phyloP scores from a whole-genome alignment of 106 monocot genomes.

The Alisma plantagoaquatica region DNA sequence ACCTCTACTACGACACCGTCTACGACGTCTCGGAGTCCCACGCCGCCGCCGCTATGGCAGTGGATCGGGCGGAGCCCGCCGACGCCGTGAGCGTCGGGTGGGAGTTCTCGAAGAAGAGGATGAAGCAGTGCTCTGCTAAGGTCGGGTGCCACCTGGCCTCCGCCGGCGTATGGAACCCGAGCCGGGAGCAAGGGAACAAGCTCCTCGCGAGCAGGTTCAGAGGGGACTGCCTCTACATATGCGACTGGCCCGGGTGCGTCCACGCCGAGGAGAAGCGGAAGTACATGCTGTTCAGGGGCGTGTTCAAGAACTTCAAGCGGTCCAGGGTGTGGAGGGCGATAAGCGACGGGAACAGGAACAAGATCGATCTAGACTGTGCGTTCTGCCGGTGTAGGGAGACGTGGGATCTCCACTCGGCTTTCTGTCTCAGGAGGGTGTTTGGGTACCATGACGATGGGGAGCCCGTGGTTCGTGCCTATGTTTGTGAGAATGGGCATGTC shows the following conservation, averaged over 20 bases:
- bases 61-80: not conserved
- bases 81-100: not conserved
- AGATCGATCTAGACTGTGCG: conserved; percentile 50
- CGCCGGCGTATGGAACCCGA: conserved; percentile 47
- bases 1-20: conserved; percentile 77
- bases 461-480: conserved; percentile 79
- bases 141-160: conserved; percentile 41
- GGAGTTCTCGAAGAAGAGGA: conserved; percentile 15
- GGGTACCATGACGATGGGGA: conserved; percentile 97
- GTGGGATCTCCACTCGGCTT: conserved; percentile 87
- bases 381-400: conserved; percentile 62
- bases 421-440: conserved; percentile 72
- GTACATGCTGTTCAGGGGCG: conserved; percentile 85
- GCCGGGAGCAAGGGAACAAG: conserved; percentile 78
- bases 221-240: conserved; percentile 82
- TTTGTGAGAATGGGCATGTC: conserved; percentile 92
- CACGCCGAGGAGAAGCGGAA: conserved; percentile 73
- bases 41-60: not conserved
- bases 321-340: conserved; percentile 89
- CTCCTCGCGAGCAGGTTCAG: conserved; percentile 68
- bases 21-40: conserved; percentile 51
- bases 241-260: conserved; percentile 84
- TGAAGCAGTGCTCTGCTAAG: conserved; percentile 9
- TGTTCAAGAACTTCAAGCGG: conserved; percentile 73
- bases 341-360: conserved; percentile 29